Percentiles rank a stretch among this genome's conserved stretches.
Evolutionary conservation across 2,329 filamentous ascomycete species (phyloP).

Genomic region (Exophiala spinifera): DNA sequence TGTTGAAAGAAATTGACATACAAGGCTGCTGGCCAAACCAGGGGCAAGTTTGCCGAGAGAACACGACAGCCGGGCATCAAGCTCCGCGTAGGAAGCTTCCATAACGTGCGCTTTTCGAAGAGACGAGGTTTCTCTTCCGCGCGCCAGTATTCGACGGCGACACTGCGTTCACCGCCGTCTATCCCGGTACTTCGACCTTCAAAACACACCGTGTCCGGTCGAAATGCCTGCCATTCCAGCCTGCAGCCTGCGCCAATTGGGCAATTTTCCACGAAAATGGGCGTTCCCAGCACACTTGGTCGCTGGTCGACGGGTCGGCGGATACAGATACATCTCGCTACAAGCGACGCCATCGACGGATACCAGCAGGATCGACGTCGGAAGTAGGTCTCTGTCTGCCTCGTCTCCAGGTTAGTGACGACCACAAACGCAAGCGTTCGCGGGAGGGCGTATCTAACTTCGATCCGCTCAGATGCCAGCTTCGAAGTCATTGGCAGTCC

Average conservation of each 20-base stretch:
- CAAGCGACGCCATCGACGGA: constrained; percentile 43
- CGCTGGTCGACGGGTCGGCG: constrained; percentile 26
- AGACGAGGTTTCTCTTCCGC: background rate
- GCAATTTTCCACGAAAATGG: constrained; percentile 22
- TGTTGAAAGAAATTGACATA: background rate
- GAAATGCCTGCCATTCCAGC: constrained; percentile 27
- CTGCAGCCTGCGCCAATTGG: constrained; percentile 20
- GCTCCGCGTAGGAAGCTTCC: background rate
- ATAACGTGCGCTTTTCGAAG: background rate
- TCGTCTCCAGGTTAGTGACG: constrained; percentile 40
- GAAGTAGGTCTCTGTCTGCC: constrained; percentile 40
- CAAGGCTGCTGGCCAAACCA: background rate
- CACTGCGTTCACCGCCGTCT: background rate
- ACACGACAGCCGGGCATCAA: background rate
- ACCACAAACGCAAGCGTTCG: background rate
- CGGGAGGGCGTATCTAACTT: background rate
- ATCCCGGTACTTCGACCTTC: background rate
- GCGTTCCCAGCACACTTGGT: constrained; percentile 27
- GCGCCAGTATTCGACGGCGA: background rate
- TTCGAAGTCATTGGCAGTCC: constrained; percentile 92
- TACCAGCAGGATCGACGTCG: constrained; percentile 33
- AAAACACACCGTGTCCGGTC: background rate
- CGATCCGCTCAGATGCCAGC: constrained; percentile 66
- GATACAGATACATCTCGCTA: constrained; percentile 42
- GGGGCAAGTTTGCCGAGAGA: background rate